Percentiles rank a stretch among this genome's conserved stretches.
Evolutionary conservation across 441 rosid genomes (phyloP).

Genomic region (Gossypium gossypioides): DNA sequence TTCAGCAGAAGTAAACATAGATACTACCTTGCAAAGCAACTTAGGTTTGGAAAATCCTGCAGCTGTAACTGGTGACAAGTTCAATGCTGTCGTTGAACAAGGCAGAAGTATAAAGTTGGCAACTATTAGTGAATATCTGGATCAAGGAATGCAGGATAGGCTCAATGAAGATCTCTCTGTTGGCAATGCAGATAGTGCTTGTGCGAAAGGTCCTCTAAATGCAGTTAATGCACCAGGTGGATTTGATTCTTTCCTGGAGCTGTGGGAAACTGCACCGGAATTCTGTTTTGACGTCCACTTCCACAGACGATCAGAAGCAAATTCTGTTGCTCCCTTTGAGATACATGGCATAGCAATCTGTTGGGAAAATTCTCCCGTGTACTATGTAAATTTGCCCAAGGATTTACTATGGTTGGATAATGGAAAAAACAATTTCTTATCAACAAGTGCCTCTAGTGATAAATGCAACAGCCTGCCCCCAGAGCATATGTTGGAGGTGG

Average conservation of each 20-base stretch:
- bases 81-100: constrained; percentile 16
- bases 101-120: constrained; percentile 4
- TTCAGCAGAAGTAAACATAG: constrained; percentile 28
- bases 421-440: constrained; percentile 26
- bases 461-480: constrained; percentile 25
- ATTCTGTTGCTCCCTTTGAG: constrained; percentile 47
- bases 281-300: constrained; percentile 88
- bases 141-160: constrained; percentile 16
- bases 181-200: constrained; percentile 30
- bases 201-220: constrained; percentile 67
- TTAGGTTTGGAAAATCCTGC: constrained; percentile 25
- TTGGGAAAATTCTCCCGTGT: constrained; percentile 81
- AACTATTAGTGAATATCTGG: constrained; percentile 24
- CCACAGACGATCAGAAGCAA: constrained; percentile 42
- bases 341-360: constrained; percentile 87
- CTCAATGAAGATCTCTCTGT: constrained; percentile 18
- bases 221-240: constrained; percentile 64
- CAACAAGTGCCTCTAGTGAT: constrained; percentile 28
- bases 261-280: constrained; percentile 55
- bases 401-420: constrained; percentile 48
- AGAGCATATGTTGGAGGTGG: constrained; percentile 36
- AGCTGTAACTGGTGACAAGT: constrained; percentile 20
- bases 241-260: constrained; percentile 78
- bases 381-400: constrained; percentile 71
- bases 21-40: constrained; percentile 14